Evolutionary conservation across 495 filamentous ascomycete species (phyloP).

Genomic region (Lasiosphaeria miniovina): DNA sequence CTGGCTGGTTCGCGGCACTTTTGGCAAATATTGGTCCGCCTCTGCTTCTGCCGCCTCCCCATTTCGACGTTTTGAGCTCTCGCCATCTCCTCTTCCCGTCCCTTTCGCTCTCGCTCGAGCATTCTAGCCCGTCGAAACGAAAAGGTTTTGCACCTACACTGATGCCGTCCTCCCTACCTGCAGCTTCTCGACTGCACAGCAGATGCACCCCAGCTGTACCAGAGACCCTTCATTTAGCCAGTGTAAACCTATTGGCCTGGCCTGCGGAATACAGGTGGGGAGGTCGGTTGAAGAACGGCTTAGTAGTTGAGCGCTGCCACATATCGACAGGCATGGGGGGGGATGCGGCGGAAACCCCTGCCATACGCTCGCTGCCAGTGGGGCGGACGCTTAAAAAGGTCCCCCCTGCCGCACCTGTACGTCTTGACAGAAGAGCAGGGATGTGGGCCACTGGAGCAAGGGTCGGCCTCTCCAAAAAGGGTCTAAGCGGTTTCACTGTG

Average conservation of each 20-base stretch:
- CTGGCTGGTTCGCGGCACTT: conserved; percentile 2
- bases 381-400: conserved; percentile 18
- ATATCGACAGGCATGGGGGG: conserved; percentile 23
- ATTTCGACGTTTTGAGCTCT: conserved; percentile 4
- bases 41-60: conserved; percentile 9
- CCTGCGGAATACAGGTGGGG: conserved; percentile 2
- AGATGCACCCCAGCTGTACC: conserved; percentile 28
- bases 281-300: conserved; percentile 17
- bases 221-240: conserved; percentile 31
- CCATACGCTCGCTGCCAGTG: conserved; percentile 6
- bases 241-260: conserved; percentile 20
- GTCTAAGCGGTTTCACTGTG: conserved; percentile 36
- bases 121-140: conserved; percentile 6
- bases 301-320: conserved; percentile 15
- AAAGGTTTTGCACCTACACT: conserved; percentile 8
- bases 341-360: conserved; percentile 22
- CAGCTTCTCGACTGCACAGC: conserved; percentile 17
- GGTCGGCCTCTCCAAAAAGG: conserved; percentile 16
- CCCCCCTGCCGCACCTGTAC: conserved; percentile 18
- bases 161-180: conserved; percentile 15
- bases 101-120: conserved; percentile 11
- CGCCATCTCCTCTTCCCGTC: conserved; percentile 5
- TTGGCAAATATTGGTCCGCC: conserved; percentile 8
- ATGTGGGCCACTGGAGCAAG: conserved; percentile 12
- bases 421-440: conserved; percentile 21